These are phyloP conservation scores for Alternaria infectoria DNA, from an alignment of 2,329 filamentous ascomycete species.

Conservation along the genomic window DNA sequence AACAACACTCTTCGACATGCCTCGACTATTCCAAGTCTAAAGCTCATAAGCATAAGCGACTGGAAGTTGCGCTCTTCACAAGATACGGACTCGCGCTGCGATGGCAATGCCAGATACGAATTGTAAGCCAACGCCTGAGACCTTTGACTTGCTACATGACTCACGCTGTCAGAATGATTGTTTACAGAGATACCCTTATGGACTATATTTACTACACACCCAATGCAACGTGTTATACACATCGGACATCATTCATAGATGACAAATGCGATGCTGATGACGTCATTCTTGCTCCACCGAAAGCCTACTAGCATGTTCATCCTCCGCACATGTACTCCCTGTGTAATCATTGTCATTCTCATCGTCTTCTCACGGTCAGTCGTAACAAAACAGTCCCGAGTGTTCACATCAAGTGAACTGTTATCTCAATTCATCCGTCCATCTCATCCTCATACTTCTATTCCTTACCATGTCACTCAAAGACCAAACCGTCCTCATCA, in stretches of 20 bases:
- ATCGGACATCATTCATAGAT: neutral
- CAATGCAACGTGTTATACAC: neutral
- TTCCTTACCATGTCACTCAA: constrained; percentile 32
- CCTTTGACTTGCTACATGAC: neutral
- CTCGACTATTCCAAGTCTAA: neutral
- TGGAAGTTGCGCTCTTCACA: neutral
- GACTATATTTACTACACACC: neutral
- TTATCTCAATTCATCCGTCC: neutral
- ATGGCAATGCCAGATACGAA: neutral
- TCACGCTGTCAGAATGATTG: neutral
- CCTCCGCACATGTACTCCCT: neutral
- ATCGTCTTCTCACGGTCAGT: neutral
- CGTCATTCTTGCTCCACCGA: constrained; percentile 3
- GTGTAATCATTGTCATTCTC: neutral
- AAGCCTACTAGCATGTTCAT: neutral
- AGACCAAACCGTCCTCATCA: constrained; percentile 37
- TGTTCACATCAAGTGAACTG: neutral
- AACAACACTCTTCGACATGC: neutral
- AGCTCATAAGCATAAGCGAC: neutral
- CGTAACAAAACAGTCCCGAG: neutral
- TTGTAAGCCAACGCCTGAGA: neutral
- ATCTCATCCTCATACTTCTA: neutral
- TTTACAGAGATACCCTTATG: neutral
- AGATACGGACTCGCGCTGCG: neutral
- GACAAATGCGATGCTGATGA: neutral